Conservation (phyloP, 192 early-diverging fungal genomes). For the Lobosporangium transversale region DNA sequence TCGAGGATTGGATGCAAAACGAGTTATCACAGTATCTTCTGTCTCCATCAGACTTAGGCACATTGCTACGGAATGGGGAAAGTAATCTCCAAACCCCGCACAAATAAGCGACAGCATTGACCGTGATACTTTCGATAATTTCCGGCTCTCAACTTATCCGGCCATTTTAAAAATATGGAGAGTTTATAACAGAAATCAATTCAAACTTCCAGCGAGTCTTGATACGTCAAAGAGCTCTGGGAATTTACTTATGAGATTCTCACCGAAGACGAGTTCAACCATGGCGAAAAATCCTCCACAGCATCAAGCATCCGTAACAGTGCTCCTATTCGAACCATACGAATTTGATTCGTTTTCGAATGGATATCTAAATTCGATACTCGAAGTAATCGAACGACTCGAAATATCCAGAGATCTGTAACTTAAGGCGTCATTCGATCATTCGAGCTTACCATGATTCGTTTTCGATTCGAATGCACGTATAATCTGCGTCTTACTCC, state of each 20-base stretch:
- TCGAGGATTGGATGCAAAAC: constrained; percentile 5
- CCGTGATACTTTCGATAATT: constrained; percentile 4
- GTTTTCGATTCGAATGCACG: too few relatives aligned
- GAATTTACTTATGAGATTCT: neutral
- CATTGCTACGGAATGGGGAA: constrained; percentile 1
- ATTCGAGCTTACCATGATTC: too few relatives aligned
- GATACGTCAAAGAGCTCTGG: constrained; percentile 1
- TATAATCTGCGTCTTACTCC: too few relatives aligned
- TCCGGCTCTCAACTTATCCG: constrained; percentile 1
- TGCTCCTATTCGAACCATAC: too few relatives aligned
- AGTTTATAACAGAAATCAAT: constrained; percentile 1
- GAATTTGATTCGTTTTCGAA: too few relatives aligned
- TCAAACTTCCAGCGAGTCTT: constrained; percentile 4
- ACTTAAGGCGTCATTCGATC: too few relatives aligned
- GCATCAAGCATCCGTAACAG: neutral
- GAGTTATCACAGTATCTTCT: neutral
- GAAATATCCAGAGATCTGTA: too few relatives aligned
- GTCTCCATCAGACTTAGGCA: constrained; percentile 1
- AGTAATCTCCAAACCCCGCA: neutral
- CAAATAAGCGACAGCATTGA: neutral
- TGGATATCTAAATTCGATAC: too few relatives aligned
- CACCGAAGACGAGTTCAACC: neutral
- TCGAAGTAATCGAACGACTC: too few relatives aligned
- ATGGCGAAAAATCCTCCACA: constrained; percentile 3
- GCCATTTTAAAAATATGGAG: constrained; percentile 5